These are phyloP conservation scores for Phialophora macrospora DNA, from an alignment of 2,329 filamentous ascomycete species.

Conservation along the genomic window DNA sequence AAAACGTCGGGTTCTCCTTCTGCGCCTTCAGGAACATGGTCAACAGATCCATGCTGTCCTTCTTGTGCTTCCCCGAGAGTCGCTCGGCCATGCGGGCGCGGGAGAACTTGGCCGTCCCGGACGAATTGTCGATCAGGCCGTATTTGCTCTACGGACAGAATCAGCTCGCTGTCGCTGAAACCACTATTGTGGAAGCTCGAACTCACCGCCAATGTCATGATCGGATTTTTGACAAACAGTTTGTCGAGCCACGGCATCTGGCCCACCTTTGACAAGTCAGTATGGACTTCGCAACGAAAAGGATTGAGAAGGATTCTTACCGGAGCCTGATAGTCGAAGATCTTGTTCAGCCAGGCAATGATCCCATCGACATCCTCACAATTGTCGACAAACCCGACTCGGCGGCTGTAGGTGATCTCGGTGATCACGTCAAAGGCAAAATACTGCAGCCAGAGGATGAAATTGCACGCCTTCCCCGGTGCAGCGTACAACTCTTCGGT, in stretches of 20 bases:
- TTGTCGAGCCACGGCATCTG: conserved; percentile 36
- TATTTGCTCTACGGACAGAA: background rate
- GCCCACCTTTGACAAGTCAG: conserved; percentile 21
- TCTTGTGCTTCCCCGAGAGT: conserved; percentile 46
- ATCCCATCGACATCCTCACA: conserved; percentile 45
- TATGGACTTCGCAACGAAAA: background rate
- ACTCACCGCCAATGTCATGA: conserved; percentile 64
- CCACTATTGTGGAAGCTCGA: conserved; percentile 69
- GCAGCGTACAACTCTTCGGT: conserved; percentile 60
- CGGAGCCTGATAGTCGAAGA: conserved; percentile 70
- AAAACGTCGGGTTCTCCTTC: conserved; percentile 36
- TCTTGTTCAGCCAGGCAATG: conserved; percentile 43
- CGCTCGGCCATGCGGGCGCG: background rate
- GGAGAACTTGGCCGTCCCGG: background rate
- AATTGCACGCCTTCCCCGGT: conserved; percentile 37
- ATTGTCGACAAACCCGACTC: conserved; percentile 43
- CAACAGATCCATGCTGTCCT: conserved; percentile 31
- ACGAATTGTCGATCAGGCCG: background rate
- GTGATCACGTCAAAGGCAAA: conserved; percentile 45
- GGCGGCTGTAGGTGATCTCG: conserved; percentile 44
- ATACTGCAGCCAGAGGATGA: conserved; percentile 50
- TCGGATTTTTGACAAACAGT: conserved; percentile 34
- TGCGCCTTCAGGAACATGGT: conserved; percentile 36
- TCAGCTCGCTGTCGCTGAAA: conserved; percentile 50
- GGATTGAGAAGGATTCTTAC: conserved; percentile 49